These are phyloP conservation scores for Zizania latifolia DNA, from an alignment of 176 grass and related monocot species.

Conservation along the genomic window DNA sequence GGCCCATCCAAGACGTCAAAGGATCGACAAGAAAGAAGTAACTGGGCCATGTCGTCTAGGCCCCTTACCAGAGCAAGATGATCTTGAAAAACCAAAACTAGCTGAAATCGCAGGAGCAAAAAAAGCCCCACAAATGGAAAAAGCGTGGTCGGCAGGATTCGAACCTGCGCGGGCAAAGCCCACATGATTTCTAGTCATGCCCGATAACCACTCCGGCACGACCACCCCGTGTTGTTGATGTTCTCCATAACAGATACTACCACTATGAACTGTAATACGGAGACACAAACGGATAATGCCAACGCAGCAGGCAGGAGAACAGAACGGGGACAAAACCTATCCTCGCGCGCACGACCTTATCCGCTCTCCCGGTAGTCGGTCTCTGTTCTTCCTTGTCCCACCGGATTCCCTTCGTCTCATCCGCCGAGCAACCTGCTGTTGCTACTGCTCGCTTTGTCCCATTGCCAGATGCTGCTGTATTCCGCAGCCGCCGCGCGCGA, in stretches of 20 bases:
- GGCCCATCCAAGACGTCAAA: no score
- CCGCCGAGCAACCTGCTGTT: no score
- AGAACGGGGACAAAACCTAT: not conserved
- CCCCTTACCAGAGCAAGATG: no score
- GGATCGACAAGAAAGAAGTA: no score
- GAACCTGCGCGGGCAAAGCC: conserved; percentile 79
- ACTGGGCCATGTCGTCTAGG: no score
- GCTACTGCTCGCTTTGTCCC: no score
- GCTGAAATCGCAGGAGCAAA: not conserved
- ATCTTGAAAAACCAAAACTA: not conserved
- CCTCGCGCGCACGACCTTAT: not conserved
- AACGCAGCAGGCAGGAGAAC: not conserved
- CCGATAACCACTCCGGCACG: conserved; percentile 94
- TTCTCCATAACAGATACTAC: no score
- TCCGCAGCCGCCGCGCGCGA: no score
- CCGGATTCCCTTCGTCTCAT: no score
- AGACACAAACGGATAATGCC: not conserved
- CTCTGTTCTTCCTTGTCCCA: not conserved
- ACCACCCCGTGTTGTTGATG: not conserved
- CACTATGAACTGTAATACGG: no score
- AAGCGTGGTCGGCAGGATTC: conserved; percentile 67
- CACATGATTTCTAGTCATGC: conserved; percentile 97
- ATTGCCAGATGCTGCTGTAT: no score
- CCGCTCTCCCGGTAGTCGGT: not conserved
- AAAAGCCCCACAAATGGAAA: not conserved